phyloP scores from a whole-genome alignment of 1,139 yeast genomes.

The Meyerozyma elateridarum region DNA sequence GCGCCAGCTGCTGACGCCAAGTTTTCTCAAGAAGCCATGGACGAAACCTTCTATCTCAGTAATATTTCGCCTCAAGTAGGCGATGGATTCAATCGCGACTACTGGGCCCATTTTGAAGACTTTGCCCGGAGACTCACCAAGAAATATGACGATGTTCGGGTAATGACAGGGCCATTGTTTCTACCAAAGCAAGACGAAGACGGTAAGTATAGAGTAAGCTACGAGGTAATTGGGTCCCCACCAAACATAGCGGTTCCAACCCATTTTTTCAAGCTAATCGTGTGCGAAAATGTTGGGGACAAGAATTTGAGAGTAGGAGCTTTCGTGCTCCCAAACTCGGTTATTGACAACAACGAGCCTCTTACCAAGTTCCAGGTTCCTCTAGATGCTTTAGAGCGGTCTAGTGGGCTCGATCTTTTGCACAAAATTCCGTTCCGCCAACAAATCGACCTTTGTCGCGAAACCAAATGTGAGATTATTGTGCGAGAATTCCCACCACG shows the following conservation, averaged over 20 bases:
- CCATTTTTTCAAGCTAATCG: constrained; percentile 85
- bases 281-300: constrained; percentile 61
- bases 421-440: constrained; percentile 58
- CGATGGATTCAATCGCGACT: constrained; percentile 93
- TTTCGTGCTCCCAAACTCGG: constrained; percentile 84
- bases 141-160: constrained; percentile 66
- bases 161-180: constrained; percentile 91
- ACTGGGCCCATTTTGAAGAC: constrained; percentile 95
- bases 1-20: constrained; percentile 99
- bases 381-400: constrained; percentile 78
- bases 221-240: constrained; percentile 95
- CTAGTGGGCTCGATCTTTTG: constrained; percentile 80
- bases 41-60: constrained; percentile 83
- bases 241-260: constrained; percentile 97
- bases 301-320: constrained; percentile 76
- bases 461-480: constrained; percentile 71
- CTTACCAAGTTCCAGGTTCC: constrained; percentile 81
- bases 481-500: constrained; percentile 74
- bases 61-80: constrained; percentile 98
- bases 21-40: constrained; percentile 85
- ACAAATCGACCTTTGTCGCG: constrained; percentile 69
- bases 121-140: constrained; percentile 74
- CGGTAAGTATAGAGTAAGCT: constrained; percentile 76
- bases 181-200: constrained; percentile 72
- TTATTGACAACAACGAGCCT: constrained; percentile 65